Evolutionary conservation across 1,284 basidiomycete genomes (phyloP), one percentile per base, ranked within the genome.

Genomic region (Termitomyces sp.): DNA sequence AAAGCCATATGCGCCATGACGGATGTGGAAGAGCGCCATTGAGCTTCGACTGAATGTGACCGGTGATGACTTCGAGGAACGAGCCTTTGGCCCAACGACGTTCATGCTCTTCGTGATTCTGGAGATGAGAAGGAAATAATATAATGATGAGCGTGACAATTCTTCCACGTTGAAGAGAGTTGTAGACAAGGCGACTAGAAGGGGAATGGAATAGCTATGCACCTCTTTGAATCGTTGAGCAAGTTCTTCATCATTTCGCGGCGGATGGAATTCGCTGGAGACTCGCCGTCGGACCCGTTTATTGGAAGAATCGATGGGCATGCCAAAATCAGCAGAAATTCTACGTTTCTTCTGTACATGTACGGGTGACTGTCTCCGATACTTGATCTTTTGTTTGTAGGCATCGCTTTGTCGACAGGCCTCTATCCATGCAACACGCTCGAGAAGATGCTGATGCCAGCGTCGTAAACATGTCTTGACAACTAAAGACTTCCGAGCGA

Each of bases 71-170:
- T 24, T 73, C 66, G 1, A 87, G 72, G 71, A 89, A 88, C 0
- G 86, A 82, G 13, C 84, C 84, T 49, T 73, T 75, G 0, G 83
- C 81, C 88, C 88, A 90, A 39, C 85, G 80, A 19, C 76, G 76
- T 60, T 81, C 78, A 56, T 87, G 78, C 60, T 86, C 84, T 67
- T 81, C 78, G 53, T 83, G 79, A 59, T 87, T 89, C 86, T 89
- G 62, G 17, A 55, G 52, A 55, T 44, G 53, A 56, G 56, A 52
- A 36, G 58, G 64, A 28, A 53, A 53, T 46, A 58, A 65, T 41
- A 62, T 44, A 30, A 55, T 53, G 50, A 52, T 60, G 52, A 53
- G 47, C 56, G 56, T 60, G 45, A 55, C 43, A 54, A 54, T 52
- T 45, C 53, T 50, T 58, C 57, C 64, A 34, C 50, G 53, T 43